phyloP scores from a whole-genome alignment of 1,284 basidiomycete genomes.

The Puccinia horiana region DNA sequence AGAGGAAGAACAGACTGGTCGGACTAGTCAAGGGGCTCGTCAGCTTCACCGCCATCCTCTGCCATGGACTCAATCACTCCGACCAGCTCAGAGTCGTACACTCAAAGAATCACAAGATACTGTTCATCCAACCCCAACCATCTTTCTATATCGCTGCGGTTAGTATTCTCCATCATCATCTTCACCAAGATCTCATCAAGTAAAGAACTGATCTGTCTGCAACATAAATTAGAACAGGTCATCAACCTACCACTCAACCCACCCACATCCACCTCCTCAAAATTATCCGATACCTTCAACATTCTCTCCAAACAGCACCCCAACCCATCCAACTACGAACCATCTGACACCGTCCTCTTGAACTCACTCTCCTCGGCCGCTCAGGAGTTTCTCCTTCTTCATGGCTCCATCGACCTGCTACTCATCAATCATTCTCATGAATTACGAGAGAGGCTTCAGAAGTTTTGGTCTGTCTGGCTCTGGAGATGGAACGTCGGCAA shows the following conservation, averaged over 20 bases:
- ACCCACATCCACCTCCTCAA: not conserved
- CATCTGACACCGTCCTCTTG: slow-evolving; percentile 35
- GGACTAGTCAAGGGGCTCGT: slow-evolving; percentile 39
- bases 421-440: not conserved
- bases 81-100: slow-evolving; percentile 24
- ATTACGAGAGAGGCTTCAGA: slow-evolving; percentile 29
- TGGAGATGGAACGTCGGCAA: slow-evolving; percentile 48
- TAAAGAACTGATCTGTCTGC: not conserved
- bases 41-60: slow-evolving; percentile 38
- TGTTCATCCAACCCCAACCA: slow-evolving; percentile 36
- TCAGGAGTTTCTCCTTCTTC: slow-evolving; percentile 42
- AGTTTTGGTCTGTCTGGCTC: slow-evolving; percentile 46
- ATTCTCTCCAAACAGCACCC: not conserved
- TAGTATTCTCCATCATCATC: not conserved
- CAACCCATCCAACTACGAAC: slow-evolving; percentile 12
- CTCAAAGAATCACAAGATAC: slow-evolving; percentile 33
- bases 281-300: slow-evolving; percentile 23
- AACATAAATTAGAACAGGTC: slow-evolving; percentile 27
- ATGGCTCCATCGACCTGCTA: slow-evolving; percentile 15
- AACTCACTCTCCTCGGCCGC: slow-evolving; percentile 17
- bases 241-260: slow-evolving; percentile 22
- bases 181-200: not conserved
- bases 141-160: slow-evolving; percentile 46
- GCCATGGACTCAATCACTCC: slow-evolving; percentile 27
- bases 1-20: slow-evolving; percentile 35